Percentiles rank a stretch among this genome's conserved stretches.
phyloP scores from a whole-genome alignment of 768 basidiomycete genomes.

The Clitopilus passeckerianus region DNA sequence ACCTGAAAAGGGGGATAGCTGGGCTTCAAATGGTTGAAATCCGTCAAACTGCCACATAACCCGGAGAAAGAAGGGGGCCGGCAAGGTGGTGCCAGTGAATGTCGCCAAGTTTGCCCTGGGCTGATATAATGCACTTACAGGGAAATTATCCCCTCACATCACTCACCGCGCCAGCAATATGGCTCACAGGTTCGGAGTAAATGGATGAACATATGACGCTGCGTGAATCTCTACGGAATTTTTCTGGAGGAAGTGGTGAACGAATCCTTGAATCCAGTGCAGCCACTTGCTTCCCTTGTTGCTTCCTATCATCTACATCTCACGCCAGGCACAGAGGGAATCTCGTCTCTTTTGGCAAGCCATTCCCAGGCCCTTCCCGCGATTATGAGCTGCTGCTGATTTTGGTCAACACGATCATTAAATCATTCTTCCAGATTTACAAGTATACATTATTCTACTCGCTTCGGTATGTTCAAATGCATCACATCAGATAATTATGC shows the following conservation, averaged over 20 bases:
- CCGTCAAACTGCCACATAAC: background rate
- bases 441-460: background rate
- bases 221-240: background rate
- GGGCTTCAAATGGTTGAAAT: background rate
- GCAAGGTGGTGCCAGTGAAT: background rate
- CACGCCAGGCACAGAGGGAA: background rate
- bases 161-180: background rate
- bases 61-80: background rate
- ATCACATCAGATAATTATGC: background rate
- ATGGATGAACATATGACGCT: background rate
- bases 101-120: background rate
- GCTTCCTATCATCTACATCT: background rate
- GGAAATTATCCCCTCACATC: background rate
- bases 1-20: background rate
- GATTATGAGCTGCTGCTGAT: background rate
- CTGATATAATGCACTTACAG: background rate
- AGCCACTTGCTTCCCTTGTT: background rate
- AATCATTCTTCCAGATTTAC: background rate
- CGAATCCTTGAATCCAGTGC: no score
- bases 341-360: background rate
- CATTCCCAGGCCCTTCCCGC: background rate
- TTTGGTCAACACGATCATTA: background rate
- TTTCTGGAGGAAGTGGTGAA: background rate
- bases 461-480: background rate
- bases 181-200: background rate